phyloP scores from a whole-genome alignment of 176 grass and related monocot genomes.

The Hordeum marinum region DNA sequence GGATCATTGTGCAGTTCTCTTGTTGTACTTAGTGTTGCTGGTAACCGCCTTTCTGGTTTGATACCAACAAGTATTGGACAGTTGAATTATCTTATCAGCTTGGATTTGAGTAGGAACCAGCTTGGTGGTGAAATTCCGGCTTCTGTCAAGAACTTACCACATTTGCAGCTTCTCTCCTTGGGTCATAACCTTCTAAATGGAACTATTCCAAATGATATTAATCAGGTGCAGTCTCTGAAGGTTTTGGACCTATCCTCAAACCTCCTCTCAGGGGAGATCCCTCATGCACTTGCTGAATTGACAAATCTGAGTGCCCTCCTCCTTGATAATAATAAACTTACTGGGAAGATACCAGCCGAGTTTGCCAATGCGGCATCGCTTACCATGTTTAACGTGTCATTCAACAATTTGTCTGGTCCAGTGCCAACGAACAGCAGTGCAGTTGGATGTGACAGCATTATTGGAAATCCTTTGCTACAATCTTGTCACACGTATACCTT shows the following conservation, averaged over 20 bases:
- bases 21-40: conserved; percentile 58
- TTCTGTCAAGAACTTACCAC: conserved; percentile 48
- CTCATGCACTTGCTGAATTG: conserved; percentile 54
- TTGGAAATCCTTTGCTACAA: conserved; percentile 90
- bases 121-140: conserved; percentile 65
- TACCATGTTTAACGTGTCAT: conserved; percentile 80
- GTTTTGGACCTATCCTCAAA: conserved; percentile 92
- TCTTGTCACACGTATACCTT: conserved; percentile 71
- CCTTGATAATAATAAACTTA: conserved; percentile 93
- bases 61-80: conserved; percentile 74
- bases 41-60: conserved; percentile 65
- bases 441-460: conserved; percentile 68
- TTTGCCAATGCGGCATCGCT: conserved; percentile 58
- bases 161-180: conserved; percentile 60
- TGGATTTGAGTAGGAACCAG: conserved; percentile 85
- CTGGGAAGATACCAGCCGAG: conserved; percentile 65
- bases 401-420: conserved; percentile 95
- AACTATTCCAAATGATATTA: conserved; percentile 54
- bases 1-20: conserved; percentile 64
- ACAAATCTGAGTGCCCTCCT: conserved; percentile 65
- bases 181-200: conserved; percentile 73
- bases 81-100: conserved; percentile 55
- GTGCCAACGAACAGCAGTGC: conserved; percentile 66
- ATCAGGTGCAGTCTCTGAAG: conserved; percentile 55
- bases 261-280: conserved; percentile 64